These are phyloP conservation scores for Candida berthetii DNA, from an alignment of 805 yeast genomes.

Conservation along the genomic window DNA sequence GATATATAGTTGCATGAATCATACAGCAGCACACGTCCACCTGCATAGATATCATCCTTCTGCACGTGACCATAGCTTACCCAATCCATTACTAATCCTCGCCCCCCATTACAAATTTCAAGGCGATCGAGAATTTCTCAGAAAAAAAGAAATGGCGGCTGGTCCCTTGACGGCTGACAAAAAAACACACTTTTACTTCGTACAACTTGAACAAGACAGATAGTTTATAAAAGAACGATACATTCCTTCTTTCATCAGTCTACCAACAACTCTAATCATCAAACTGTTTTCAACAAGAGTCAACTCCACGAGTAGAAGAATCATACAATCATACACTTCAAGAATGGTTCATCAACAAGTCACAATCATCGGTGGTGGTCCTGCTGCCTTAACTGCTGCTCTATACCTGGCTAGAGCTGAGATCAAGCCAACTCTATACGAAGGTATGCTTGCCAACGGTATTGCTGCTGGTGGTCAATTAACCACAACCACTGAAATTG, in stretches of 20 bases:
- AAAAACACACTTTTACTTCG: too few relatives aligned
- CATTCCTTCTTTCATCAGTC: neutral
- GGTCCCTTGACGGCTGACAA: too few relatives aligned
- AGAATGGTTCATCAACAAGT: slow-evolving; percentile 82
- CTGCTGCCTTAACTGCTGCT: slow-evolving; percentile 99
- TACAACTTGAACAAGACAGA: too few relatives aligned
- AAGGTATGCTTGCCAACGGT: slow-evolving; percentile 95
- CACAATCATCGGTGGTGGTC: slow-evolving; percentile 93
- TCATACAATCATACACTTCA: too few relatives aligned
- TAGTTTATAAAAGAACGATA: too few relatives aligned
- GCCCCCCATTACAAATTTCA: too few relatives aligned
- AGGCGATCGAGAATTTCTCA: too few relatives aligned
- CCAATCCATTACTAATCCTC: too few relatives aligned
- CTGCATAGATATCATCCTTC: too few relatives aligned
- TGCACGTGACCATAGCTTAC: too few relatives aligned
- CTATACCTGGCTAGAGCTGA: slow-evolving; percentile 96
- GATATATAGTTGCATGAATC: neutral
- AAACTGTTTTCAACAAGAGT: neutral
- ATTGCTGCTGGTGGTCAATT: slow-evolving; percentile 99
- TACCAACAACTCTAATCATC: neutral
- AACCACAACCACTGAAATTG: slow-evolving; percentile 97
- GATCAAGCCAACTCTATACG: slow-evolving; percentile 87
- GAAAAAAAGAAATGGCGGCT: too few relatives aligned
- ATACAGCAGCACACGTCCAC: neutral
- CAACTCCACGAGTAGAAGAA: too few relatives aligned